Conservation (phyloP, 352 stramenopile genomes). For the Pythium myriotylum region DNA sequence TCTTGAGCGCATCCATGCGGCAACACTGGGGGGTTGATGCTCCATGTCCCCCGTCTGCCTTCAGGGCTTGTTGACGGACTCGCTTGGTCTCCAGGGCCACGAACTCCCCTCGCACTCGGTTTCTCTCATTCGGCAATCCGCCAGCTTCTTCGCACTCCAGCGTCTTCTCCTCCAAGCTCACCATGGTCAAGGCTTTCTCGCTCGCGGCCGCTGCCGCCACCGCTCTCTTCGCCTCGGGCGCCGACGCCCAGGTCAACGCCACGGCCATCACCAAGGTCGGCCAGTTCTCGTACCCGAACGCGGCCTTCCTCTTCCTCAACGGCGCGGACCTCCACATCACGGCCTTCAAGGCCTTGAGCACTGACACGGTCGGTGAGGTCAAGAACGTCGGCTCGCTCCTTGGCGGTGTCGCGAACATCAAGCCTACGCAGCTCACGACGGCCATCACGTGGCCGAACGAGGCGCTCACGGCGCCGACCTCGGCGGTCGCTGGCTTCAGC, state of each 20-base stretch:
- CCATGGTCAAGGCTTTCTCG: constrained; percentile 3
- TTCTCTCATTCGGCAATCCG: constrained; percentile 4
- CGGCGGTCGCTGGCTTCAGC: constrained; percentile 17
- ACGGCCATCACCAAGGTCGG: constrained; percentile 22
- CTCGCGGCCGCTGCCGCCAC: not conserved
- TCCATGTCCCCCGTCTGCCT: not conserved
- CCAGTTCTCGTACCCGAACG: constrained; percentile 22
- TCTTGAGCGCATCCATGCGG: not conserved
- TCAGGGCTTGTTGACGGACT: too few relatives aligned
- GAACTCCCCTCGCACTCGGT: too few relatives aligned
- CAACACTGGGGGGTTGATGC: not conserved
- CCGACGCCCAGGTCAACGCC: constrained; percentile 11
- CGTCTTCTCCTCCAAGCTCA: not conserved
- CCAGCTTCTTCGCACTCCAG: not conserved
- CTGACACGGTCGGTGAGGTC: constrained; percentile 21
- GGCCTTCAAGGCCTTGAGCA: constrained; percentile 23
- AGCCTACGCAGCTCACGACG: constrained; percentile 21
- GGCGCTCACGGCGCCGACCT: constrained; percentile 10
- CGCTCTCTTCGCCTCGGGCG: constrained; percentile 3
- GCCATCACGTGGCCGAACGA: constrained; percentile 20
- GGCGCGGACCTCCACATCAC: constrained; percentile 22
- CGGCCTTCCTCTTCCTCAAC: constrained; percentile 18
- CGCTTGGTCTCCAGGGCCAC: too few relatives aligned
- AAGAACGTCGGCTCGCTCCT: constrained; percentile 26
- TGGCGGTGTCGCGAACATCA: constrained; percentile 19